A percentile compares a stretch with the other conserved stretches of the same genome.
These are phyloP conservation scores for Chlamydomonas sp. DNA, from an alignment of 139 green algal genomes.

Conservation along the genomic window DNA sequence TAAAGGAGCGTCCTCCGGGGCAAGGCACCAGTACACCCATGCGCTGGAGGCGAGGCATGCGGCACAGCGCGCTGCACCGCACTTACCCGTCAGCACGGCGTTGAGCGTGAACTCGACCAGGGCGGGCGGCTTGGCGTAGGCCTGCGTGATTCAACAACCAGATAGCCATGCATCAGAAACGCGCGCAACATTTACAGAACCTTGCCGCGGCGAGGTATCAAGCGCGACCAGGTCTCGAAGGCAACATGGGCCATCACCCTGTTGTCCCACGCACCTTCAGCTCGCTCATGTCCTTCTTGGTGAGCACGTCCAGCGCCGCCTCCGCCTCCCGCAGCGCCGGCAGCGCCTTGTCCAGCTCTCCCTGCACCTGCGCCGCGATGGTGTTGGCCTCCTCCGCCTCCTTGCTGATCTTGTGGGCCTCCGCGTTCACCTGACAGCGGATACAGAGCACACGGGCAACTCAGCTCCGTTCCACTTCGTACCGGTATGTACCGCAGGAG, in stretches of 20 bases:
- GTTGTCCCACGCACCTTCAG: slow-evolving; percentile 60
- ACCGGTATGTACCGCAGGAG: too few relatives aligned
- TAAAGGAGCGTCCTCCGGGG: too few relatives aligned
- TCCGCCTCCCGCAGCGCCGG: slow-evolving; percentile 76
- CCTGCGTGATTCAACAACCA: not conserved
- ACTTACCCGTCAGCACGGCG: slow-evolving; percentile 56
- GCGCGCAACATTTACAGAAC: too few relatives aligned
- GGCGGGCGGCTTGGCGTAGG: slow-evolving; percentile 87
- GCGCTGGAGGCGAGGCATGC: too few relatives aligned
- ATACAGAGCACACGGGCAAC: not conserved
- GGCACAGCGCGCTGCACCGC: not conserved
- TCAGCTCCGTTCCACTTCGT: not conserved
- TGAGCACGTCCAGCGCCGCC: slow-evolving; percentile 86
- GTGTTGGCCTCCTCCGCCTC: slow-evolving; percentile 84
- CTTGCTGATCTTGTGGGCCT: slow-evolving; percentile 83
- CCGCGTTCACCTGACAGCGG: slow-evolving; percentile 74
- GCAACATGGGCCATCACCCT: not conserved
- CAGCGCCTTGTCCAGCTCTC: slow-evolving; percentile 83
- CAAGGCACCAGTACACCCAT: too few relatives aligned
- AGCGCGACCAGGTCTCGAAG: too few relatives aligned
- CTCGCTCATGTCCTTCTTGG: slow-evolving; percentile 89
- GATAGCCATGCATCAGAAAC: too few relatives aligned
- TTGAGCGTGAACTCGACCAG: slow-evolving; percentile 86
- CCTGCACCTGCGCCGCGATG: slow-evolving; percentile 82
- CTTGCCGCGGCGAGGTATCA: too few relatives aligned